Conservation (phyloP, 2,329 filamentous ascomycete genomes). For the Talaromyces sp. region DNA sequence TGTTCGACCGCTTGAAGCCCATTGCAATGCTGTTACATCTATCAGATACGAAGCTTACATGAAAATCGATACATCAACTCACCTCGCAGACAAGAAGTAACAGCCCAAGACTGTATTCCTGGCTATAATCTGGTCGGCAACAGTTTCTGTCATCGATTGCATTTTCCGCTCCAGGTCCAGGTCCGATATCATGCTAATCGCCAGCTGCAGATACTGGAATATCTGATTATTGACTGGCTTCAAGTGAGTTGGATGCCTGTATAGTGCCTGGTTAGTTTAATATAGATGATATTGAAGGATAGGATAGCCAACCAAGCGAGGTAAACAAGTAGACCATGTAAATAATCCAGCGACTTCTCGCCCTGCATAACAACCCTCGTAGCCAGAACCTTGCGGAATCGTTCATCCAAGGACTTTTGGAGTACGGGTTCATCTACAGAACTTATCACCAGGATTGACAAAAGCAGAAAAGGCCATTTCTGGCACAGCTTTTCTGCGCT, state of each 20-base stretch:
- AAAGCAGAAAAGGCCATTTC: constrained; percentile 12
- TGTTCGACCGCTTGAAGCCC: constrained; percentile 5
- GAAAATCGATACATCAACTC: background rate
- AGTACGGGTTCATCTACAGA: constrained; percentile 1
- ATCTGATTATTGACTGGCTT: constrained; percentile 15
- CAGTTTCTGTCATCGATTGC: background rate
- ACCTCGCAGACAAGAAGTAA: constrained; percentile 15
- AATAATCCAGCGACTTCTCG: constrained; percentile 18
- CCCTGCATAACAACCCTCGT: constrained; percentile 17
- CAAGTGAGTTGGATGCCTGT: constrained; percentile 5
- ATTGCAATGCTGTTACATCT: constrained; percentile 10
- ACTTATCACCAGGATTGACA: constrained; percentile 2
- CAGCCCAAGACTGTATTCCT: constrained; percentile 11
- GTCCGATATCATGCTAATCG: constrained; percentile 16
- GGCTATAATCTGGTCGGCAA: background rate
- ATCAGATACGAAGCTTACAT: background rate
- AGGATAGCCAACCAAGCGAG: constrained; percentile 11
- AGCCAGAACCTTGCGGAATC: constrained; percentile 16
- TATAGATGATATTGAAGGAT: background rate
- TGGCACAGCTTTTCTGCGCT: background rate
- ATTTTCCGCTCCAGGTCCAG: constrained; percentile 14
- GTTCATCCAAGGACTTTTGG: constrained; percentile 13
- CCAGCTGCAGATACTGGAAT: constrained; percentile 16
- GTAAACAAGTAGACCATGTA: constrained; percentile 17
- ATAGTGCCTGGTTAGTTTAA: too few relatives aligned